Percentiles rank a stretch among this genome's conserved stretches.
Conservation (phyloP, 345 rosid species). For the Populus nigra region DNA sequence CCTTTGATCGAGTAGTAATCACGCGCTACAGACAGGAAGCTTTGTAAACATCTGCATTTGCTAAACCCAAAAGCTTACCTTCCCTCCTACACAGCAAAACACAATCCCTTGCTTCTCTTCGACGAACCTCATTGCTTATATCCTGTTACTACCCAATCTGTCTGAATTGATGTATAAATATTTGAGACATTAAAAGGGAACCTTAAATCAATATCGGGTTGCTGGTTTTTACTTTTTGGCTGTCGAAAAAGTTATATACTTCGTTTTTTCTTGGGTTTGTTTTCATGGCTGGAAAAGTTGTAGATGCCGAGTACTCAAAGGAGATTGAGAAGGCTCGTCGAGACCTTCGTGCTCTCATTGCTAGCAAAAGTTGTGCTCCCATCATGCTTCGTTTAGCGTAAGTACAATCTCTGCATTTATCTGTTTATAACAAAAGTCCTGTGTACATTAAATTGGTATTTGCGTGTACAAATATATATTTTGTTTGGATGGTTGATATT, state of each 20-base stretch:
- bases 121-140: neutral
- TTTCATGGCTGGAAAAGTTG: slow-evolving; percentile 36
- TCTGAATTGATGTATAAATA: neutral
- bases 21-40: neutral
- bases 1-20: neutral
- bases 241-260: no score
- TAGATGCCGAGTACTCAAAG: slow-evolving; percentile 54
- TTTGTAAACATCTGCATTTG: neutral
- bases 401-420: neutral
- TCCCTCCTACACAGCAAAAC: slow-evolving; percentile 8
- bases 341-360: slow-evolving; percentile 74
- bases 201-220: no score
- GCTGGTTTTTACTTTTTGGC: no score
- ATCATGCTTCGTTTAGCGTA: slow-evolving; percentile 95
- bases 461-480: neutral
- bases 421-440: no score
- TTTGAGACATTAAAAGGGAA: no score
- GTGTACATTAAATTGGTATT: no score
- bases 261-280: no score
- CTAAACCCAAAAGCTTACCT: neutral
- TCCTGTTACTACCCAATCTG: neutral
- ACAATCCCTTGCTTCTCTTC: slow-evolving; percentile 14
- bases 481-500: neutral
- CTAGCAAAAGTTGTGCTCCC: slow-evolving; percentile 63
- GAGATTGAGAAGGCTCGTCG: slow-evolving; percentile 72